Percentiles rank a stretch among this genome's conserved stretches.
phyloP scores from a whole-genome alignment of 331 rosid genomes.

The Dryas integrifolia region DNA sequence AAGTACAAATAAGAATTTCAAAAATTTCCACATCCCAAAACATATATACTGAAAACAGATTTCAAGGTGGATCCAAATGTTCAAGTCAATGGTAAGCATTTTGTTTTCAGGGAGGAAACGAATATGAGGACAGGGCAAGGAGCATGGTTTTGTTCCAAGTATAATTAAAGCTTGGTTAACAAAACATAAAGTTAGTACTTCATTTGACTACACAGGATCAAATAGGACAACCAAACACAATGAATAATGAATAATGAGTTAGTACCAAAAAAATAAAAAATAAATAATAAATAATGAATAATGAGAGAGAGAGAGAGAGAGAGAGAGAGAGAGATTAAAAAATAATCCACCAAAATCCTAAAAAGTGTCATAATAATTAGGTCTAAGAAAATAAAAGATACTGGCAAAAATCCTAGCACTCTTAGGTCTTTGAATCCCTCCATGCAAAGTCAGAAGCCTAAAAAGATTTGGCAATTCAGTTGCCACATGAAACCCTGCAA shows the following conservation, averaged over 20 bases:
- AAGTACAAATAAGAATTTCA: too few species aligned
- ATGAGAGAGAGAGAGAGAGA: neutral
- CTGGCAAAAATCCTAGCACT: conserved; percentile 4
- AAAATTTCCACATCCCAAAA: too few species aligned
- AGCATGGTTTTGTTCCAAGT: neutral
- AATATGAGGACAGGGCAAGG: too few species aligned
- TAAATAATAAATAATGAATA: too few species aligned
- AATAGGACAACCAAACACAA: neutral
- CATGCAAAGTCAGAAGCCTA: conserved; percentile 13
- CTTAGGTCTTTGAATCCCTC: conserved; percentile 27
- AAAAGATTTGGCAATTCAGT: neutral
- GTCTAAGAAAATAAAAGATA: neutral
- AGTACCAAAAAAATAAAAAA: too few species aligned
- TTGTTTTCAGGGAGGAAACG: too few species aligned
- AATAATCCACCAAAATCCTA: neutral
- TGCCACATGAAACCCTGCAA: neutral
- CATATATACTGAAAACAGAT: too few species aligned
- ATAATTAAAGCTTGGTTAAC: too few species aligned
- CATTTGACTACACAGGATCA: neutral
- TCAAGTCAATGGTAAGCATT: too few species aligned
- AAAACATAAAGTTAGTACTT: too few species aligned
- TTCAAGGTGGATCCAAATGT: too few species aligned
- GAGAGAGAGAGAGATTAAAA: neutral
- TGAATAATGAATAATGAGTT: too few species aligned
- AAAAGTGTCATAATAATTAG: neutral